phyloP scores from a whole-genome alignment of 495 filamentous ascomycete genomes.

The Beverwykella pulmonaria region DNA sequence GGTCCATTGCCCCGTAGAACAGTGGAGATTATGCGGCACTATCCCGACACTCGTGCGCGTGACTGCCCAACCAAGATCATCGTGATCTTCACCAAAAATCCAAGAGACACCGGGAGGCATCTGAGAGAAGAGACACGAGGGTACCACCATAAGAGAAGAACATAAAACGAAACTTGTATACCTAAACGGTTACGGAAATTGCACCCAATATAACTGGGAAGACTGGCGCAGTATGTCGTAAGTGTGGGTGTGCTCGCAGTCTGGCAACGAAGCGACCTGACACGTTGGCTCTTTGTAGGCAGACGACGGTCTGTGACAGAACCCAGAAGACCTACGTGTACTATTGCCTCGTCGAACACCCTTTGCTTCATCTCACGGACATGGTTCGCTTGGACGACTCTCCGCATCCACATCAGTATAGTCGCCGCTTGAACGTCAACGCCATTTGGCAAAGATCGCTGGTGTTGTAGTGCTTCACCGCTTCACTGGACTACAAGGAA shows the following conservation, averaged over 20 bases:
- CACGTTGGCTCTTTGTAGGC: neutral
- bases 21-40: neutral
- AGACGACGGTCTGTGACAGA: neutral
- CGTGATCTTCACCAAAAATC: neutral
- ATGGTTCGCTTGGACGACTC: neutral
- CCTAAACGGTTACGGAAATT: neutral
- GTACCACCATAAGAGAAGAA: neutral
- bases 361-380: no score
- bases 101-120: neutral
- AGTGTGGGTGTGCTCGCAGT: neutral
- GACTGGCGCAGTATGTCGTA: neutral
- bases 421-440: neutral
- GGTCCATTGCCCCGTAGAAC: neutral
- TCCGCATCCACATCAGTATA: neutral
- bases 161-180: no score
- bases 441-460: neutral
- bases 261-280: neutral
- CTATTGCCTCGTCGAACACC: neutral
- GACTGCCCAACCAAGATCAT: neutral
- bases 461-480: neutral
- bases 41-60: neutral
- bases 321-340: neutral
- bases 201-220: neutral
- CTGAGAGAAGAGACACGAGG: neutral
- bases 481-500: neutral